A percentile compares a stretch with the other conserved stretches of the same genome.
Evolutionary conservation across 225 moss, liverwort and hornwort genomes (phyloP).

Genomic region (Bryoerythrophyllum caledonicum): DNA sequence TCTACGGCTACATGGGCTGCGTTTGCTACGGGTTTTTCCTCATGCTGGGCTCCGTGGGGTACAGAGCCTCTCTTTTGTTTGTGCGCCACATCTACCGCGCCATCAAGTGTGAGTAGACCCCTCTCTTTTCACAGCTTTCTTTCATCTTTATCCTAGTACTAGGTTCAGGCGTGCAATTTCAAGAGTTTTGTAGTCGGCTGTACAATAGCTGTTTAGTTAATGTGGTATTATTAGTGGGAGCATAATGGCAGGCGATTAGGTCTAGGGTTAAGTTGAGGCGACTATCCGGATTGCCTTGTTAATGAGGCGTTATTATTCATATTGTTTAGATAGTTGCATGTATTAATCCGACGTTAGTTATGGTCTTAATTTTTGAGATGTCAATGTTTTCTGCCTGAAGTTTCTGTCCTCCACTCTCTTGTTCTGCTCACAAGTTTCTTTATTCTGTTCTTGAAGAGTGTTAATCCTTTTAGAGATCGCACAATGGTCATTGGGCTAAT

Average conservation of each 20-base stretch:
- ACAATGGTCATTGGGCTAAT: too few relatives aligned
- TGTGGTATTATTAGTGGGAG: conserved; percentile 23
- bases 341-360: not conserved
- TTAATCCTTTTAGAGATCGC: too few relatives aligned
- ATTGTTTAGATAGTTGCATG: conserved; percentile 19
- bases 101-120: conserved; percentile 88
- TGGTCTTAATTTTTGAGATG: not conserved
- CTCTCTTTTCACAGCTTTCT: not conserved
- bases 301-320: conserved; percentile 15
- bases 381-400: too few relatives aligned
- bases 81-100: conserved; percentile 96
- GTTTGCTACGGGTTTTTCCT: conserved; percentile 95
- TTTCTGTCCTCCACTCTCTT: too few relatives aligned
- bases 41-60: conserved; percentile 92
- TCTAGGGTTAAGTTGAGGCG: conserved; percentile 1
- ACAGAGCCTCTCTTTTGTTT: conserved; percentile 82
- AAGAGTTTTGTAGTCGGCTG: conserved; percentile 30
- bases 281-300: conserved; percentile 5
- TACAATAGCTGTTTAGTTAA: conserved; percentile 34
- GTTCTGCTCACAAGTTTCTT: too few relatives aligned
- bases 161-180: conserved; percentile 32
- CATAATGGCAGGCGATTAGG: conserved; percentile 19
- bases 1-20: conserved; percentile 96
- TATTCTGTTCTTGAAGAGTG: too few relatives aligned
- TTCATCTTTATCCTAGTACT: conserved; percentile 6